A percentile compares a stretch with the other conserved stretches of the same genome.
Conservation (phyloP, 2,329 filamentous ascomycete species). For the Penicillium sp. region DNA sequence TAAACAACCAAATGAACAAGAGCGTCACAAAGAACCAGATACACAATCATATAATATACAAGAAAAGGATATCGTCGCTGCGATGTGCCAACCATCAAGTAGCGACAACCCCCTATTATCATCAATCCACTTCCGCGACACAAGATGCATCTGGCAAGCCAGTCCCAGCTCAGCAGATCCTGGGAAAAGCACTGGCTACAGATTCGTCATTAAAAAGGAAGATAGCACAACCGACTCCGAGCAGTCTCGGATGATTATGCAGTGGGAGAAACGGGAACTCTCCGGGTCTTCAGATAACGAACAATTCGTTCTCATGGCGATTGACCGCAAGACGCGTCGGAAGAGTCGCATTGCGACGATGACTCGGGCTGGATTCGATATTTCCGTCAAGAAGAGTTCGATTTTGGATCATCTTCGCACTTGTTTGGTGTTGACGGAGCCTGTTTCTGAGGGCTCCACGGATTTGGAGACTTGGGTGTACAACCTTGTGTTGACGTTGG, state of each 20-base stretch:
- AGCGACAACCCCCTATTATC: neutral
- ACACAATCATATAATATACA: neutral
- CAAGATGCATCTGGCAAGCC: conserved; percentile 20
- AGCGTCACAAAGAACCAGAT: neutral
- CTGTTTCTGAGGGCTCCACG: conserved; percentile 12
- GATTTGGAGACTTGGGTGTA: conserved; percentile 28
- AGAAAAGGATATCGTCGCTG: conserved; percentile 21
- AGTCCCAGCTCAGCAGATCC: conserved; percentile 4
- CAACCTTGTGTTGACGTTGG: conserved; percentile 33
- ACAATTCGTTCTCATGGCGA: conserved; percentile 23
- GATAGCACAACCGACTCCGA: conserved; percentile 1
- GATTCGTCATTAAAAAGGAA: conserved; percentile 16
- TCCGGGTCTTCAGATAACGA: conserved; percentile 5
- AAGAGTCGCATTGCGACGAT: conserved; percentile 26
- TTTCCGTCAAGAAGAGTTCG: conserved; percentile 28
- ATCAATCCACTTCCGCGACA: conserved; percentile 20
- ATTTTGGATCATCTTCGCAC: conserved; percentile 24
- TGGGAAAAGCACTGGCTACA: conserved; percentile 15
- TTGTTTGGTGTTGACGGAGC: conserved; percentile 19
- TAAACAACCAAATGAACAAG: neutral
- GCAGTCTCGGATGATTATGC: conserved; percentile 19
- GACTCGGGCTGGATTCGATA: conserved; percentile 22
- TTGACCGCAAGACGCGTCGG: conserved; percentile 22
- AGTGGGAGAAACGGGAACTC: conserved; percentile 22
- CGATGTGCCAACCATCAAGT: conserved; percentile 14